Percentiles rank a stretch among this genome's conserved stretches.
These are phyloP conservation scores for Cyberlindnera xylosilytica DNA, from an alignment of 805 yeast genomes.

Conservation along the genomic window DNA sequence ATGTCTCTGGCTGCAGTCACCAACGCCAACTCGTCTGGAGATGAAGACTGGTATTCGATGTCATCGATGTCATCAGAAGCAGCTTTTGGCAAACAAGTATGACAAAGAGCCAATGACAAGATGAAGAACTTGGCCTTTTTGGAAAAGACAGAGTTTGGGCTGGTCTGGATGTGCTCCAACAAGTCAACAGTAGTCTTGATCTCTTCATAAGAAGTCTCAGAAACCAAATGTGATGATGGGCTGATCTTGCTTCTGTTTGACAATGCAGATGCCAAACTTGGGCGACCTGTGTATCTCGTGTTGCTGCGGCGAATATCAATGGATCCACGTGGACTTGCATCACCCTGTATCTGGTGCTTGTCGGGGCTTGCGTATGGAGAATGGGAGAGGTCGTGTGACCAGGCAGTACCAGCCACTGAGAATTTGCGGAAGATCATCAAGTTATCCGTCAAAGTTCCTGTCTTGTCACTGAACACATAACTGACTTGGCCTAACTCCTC, in stretches of 20 bases:
- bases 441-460: constrained; percentile 96
- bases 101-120: constrained; percentile 81
- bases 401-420: constrained; percentile 82
- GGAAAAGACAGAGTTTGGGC: constrained; percentile 71
- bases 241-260: constrained; percentile 9
- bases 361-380: constrained; percentile 17
- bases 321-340: constrained; percentile 28
- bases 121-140: constrained; percentile 76
- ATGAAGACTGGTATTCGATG: constrained; percentile 85
- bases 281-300: constrained; percentile 47
- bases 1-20: constrained; percentile 93
- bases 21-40: constrained; percentile 94
- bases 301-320: constrained; percentile 40
- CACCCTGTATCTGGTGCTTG: background rate
- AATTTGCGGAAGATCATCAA: constrained; percentile 88
- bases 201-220: constrained; percentile 1
- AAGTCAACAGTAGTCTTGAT: constrained; percentile 61
- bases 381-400: constrained; percentile 73
- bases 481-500: constrained; percentile 98
- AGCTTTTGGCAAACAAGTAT: constrained; percentile 78
- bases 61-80: constrained; percentile 36
- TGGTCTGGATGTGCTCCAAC: constrained; percentile 61
- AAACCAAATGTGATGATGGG: background rate
- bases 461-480: constrained; percentile 91
- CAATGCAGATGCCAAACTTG: constrained; percentile 51